A percentile compares a stretch with the other conserved stretches of the same genome.
phyloP scores from a whole-genome alignment of 495 filamentous ascomycete genomes.

The Trichoderma virens region DNA sequence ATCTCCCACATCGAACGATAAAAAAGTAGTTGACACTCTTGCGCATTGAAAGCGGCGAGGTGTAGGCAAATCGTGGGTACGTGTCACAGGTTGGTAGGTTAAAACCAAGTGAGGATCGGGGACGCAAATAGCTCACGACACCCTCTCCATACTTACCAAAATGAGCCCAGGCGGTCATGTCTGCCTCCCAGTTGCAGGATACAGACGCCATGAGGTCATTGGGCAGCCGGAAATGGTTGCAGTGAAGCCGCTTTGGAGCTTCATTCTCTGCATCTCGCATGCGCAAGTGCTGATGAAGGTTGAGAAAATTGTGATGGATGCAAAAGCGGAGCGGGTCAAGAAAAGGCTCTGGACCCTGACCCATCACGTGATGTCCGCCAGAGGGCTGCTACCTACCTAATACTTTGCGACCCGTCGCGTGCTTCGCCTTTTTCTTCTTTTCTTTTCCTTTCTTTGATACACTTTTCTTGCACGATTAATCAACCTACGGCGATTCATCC shows the following conservation, averaged over 20 bases:
- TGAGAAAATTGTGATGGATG: slow-evolving; percentile 10
- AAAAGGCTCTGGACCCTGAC: slow-evolving; percentile 17
- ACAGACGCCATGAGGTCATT: not conserved
- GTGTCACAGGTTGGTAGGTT: slow-evolving; percentile 4
- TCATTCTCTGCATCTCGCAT: not conserved
- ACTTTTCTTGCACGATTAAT: slow-evolving; percentile 39
- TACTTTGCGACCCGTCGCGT: slow-evolving; percentile 9
- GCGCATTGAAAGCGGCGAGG: slow-evolving; percentile 43
- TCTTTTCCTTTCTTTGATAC: slow-evolving; percentile 27
- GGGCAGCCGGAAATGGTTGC: not conserved
- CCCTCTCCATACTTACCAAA: not conserved
- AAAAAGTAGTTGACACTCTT: slow-evolving; percentile 42
- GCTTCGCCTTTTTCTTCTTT: slow-evolving; percentile 19
- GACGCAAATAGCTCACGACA: not conserved
- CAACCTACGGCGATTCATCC: slow-evolving; percentile 39
- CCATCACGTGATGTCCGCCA: slow-evolving; percentile 4
- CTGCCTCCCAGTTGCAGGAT: not conserved
- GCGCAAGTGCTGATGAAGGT: not conserved
- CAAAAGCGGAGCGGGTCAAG: slow-evolving; percentile 14
- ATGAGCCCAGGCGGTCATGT: not conserved
- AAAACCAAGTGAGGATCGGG: slow-evolving; percentile 7
- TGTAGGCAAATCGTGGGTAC: slow-evolving; percentile 51
- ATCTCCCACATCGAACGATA: slow-evolving; percentile 55
- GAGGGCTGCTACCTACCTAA: not conserved
- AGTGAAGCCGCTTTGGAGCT: not conserved